Evolutionary conservation across 2,329 filamentous ascomycete species (phyloP).

Genomic region (Neofusicoccum ribis): DNA sequence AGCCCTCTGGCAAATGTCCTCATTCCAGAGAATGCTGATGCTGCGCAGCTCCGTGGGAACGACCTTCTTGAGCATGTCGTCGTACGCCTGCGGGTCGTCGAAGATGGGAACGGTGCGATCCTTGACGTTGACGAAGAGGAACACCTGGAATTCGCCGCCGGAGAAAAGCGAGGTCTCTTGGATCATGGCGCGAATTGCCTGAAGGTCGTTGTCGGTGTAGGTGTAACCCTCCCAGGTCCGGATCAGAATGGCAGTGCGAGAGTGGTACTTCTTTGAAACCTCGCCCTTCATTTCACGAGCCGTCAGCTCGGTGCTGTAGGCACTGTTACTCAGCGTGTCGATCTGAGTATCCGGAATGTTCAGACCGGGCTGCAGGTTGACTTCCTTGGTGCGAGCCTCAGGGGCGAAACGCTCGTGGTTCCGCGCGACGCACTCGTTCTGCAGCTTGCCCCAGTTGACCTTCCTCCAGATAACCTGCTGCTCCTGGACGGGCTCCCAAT

Average conservation of each 20-base stretch:
- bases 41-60: constrained; percentile 70
- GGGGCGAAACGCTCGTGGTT: constrained; percentile 64
- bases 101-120: constrained; percentile 60
- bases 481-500: constrained; percentile 35
- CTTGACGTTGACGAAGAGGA: constrained; percentile 51
- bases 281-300: constrained; percentile 2
- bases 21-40: constrained; percentile 74
- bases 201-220: constrained; percentile 49
- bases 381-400: constrained; percentile 40
- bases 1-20: constrained; percentile 51
- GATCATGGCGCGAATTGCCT: constrained; percentile 48
- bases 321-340: constrained; percentile 10
- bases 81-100: constrained; percentile 60
- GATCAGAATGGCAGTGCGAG: constrained; percentile 48
- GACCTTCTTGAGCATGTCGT: constrained; percentile 59
- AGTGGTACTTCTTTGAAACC: constrained; percentile 36
- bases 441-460: constrained; percentile 70
- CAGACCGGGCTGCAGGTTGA: constrained; percentile 16
- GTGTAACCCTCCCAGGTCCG: constrained; percentile 49
- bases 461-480: constrained; percentile 58
- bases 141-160: constrained; percentile 51
- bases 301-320: constrained; percentile 16
- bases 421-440: constrained; percentile 63
- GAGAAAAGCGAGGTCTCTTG: constrained; percentile 47
- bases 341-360: constrained; percentile 8